These are phyloP conservation scores for Lactifluus pinguis DNA, from an alignment of 768 basidiomycete species.

Conservation along the genomic window DNA sequence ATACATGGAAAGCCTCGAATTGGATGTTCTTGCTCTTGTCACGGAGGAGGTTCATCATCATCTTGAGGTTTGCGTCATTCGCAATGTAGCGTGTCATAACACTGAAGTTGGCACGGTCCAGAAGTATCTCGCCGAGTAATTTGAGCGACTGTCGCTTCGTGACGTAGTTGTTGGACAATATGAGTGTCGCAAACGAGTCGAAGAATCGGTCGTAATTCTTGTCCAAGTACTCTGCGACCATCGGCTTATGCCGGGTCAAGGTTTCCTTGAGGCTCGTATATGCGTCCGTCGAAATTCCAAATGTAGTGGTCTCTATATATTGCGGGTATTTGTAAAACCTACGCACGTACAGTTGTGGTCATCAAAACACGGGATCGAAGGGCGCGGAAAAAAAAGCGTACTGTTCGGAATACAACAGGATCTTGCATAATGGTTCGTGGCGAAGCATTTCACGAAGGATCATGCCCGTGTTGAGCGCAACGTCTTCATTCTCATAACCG, in stretches of 20 bases:
- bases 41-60: conserved; percentile 99
- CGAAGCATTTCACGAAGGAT: conserved; percentile 94
- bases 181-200: conserved; percentile 85
- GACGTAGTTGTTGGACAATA: conserved; percentile 92
- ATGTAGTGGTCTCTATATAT: conserved; percentile 95
- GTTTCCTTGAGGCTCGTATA: conserved; percentile 98
- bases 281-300: conserved; percentile 96
- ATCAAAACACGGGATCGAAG: not conserved
- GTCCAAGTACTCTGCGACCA: conserved; percentile 96
- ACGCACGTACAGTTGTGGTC: not conserved
- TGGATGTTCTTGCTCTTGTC: conserved; percentile 99
- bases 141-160: conserved; percentile 99
- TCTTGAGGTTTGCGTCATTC: conserved; percentile 92
- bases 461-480: conserved; percentile 97
- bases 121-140: conserved; percentile 92
- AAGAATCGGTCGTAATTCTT: conserved; percentile 98
- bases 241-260: conserved; percentile 91
- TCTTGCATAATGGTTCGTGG: conserved; percentile 85
- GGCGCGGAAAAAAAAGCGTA: conserved; percentile 36
- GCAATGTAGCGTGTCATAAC: conserved; percentile 98
- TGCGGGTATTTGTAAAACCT: conserved; percentile 96
- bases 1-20: conserved; percentile 99
- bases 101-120: conserved; percentile 95
- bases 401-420: conserved; percentile 90
- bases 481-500: conserved; percentile 92